Conservation (phyloP, 768 basidiomycete species). For the Termitomyces sp. region DNA sequence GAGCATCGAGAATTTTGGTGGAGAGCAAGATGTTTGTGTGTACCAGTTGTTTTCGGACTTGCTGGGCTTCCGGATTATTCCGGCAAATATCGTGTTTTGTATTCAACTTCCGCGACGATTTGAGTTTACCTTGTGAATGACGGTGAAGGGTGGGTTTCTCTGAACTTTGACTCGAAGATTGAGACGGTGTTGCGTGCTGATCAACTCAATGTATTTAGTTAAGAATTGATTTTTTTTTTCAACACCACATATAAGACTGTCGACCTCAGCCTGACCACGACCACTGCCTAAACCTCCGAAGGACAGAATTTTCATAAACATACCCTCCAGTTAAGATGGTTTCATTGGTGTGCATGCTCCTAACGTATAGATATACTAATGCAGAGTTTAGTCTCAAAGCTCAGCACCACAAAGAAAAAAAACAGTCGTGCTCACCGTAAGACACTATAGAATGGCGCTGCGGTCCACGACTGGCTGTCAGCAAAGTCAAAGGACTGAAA, state of each 20-base stretch:
- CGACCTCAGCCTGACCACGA: not conserved
- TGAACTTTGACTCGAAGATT: not conserved
- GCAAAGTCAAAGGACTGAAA: not conserved
- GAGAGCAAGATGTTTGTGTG: constrained; percentile 21
- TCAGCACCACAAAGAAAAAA: not conserved
- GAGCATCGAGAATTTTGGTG: constrained; percentile 45
- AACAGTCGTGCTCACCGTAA: not conserved
- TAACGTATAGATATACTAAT: not conserved
- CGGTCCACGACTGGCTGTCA: not conserved
- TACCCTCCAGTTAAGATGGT: not conserved
- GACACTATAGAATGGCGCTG: not conserved
- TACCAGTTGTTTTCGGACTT: constrained; percentile 17
- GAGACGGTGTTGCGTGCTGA: not conserved
- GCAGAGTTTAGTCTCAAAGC: not conserved
- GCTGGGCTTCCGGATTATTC: constrained; percentile 17
- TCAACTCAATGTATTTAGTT: not conserved
- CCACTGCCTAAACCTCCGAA: not conserved
- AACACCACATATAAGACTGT: not conserved
- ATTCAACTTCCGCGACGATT: not conserved
- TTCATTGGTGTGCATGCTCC: too few relatives aligned
- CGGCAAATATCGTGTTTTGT: constrained; percentile 9
- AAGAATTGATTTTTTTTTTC: not conserved
- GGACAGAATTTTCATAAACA: not conserved
- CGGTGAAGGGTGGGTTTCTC: not conserved
- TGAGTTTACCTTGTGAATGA: not conserved